phyloP scores from a whole-genome alignment of 257 asterid species.

The Primulina tabacum region DNA sequence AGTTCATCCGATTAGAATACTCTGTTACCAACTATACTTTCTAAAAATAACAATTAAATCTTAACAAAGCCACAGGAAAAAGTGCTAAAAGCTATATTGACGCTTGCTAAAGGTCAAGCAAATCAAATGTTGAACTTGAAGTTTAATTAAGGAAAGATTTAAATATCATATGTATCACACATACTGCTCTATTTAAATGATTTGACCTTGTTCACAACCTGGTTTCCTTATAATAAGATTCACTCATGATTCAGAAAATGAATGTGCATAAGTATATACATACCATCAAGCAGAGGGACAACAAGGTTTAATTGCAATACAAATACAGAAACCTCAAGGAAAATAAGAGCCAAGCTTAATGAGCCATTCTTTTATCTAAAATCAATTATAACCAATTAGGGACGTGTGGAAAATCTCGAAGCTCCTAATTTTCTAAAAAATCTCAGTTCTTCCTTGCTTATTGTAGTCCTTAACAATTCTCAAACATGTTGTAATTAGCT shows the following conservation, averaged over 20 bases:
- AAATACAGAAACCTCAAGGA: constrained; percentile 10
- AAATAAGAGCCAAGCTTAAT: constrained; percentile 15
- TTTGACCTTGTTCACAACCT: constrained; percentile 11
- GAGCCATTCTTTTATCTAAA: constrained; percentile 6
- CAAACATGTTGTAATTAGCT: constrained; percentile 4
- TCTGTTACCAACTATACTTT: constrained; percentile 6
- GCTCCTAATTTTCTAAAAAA: constrained; percentile 9
- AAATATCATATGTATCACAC: constrained; percentile 4
- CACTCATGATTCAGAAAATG: constrained; percentile 3
- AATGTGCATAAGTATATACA: background rate
- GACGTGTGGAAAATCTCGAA: constrained; percentile 9
- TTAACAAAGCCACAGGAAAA: constrained; percentile 6
- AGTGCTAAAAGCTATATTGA: background rate
- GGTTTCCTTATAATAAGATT: background rate
- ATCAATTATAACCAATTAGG: constrained; percentile 9
- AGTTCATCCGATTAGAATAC: constrained; percentile 12
- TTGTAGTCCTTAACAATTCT: background rate
- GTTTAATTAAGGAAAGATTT: background rate
- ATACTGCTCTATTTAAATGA: constrained; percentile 10
- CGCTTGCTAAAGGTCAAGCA: background rate
- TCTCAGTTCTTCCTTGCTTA: background rate
- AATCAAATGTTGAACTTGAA: background rate
- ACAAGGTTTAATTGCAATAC: background rate
- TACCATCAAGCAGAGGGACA: background rate
- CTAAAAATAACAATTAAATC: constrained; percentile 7